phyloP scores from a whole-genome alignment of 805 yeast genomes.

The Lipomyces orientalis region DNA sequence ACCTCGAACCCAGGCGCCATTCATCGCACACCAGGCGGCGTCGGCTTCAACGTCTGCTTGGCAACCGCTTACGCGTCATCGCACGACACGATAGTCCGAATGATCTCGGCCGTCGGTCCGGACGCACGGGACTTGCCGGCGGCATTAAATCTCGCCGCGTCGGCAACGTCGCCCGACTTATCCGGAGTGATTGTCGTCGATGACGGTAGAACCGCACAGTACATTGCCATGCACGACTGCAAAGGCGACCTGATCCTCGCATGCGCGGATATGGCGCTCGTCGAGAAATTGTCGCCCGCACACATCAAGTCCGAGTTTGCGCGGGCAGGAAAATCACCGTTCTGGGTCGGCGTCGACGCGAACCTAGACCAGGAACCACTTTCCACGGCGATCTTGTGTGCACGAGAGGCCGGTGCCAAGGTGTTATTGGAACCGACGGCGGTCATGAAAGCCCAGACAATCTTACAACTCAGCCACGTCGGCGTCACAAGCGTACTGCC shows the following conservation, averaged over 20 bases:
- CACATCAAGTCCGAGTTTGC: slow-evolving; percentile 53
- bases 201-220: slow-evolving; percentile 64
- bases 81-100: slow-evolving; percentile 40
- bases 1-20: slow-evolving; percentile 80
- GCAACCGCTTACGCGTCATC: slow-evolving; percentile 55
- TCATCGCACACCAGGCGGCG: slow-evolving; percentile 74
- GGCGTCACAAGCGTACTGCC: slow-evolving; percentile 1
- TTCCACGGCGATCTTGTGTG: slow-evolving; percentile 47
- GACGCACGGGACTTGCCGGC: slow-evolving; percentile 48
- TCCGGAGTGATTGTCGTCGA: slow-evolving; percentile 40
- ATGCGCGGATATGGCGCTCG: slow-evolving; percentile 81
- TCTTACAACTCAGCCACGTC: slow-evolving; percentile 39
- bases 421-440: slow-evolving; percentile 81
- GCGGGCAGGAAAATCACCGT: slow-evolving; percentile 42
- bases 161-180: slow-evolving; percentile 15
- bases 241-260: slow-evolving; percentile 74
- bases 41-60: slow-evolving; percentile 77
- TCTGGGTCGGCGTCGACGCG: slow-evolving; percentile 65
- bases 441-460: slow-evolving; percentile 57
- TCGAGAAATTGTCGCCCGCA: slow-evolving; percentile 53
- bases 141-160: slow-evolving; percentile 17
- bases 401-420: slow-evolving; percentile 41
- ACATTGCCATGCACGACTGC: slow-evolving; percentile 67
- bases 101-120: slow-evolving; percentile 67
- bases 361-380: slow-evolving; percentile 60